Evolutionary conservation across 768 basidiomycete species (phyloP).

Genomic region (Phanerodontia chrysosporium): DNA sequence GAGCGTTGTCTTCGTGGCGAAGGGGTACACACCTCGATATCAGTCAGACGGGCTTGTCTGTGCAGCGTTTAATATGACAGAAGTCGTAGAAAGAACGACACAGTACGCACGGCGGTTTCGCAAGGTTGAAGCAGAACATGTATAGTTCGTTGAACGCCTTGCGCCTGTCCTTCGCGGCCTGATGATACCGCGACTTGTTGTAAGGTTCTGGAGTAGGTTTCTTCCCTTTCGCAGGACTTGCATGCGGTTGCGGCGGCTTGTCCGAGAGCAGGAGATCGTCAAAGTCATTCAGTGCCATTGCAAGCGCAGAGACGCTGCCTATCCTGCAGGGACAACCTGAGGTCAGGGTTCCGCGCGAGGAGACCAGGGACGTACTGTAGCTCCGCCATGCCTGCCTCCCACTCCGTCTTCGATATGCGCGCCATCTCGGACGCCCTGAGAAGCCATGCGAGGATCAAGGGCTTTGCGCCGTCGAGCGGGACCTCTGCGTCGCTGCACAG

Average conservation of each 20-base stretch:
- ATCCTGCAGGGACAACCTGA: constrained; percentile 31
- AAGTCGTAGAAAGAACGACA: not conserved
- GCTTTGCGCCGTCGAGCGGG: constrained; percentile 66
- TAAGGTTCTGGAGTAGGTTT: constrained; percentile 43
- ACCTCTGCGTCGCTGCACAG: constrained; percentile 70
- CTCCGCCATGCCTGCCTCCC: constrained; percentile 52
- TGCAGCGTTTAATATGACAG: not conserved
- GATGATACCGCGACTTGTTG: constrained; percentile 46
- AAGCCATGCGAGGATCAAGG: constrained; percentile 76
- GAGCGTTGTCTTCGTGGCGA: not conserved
- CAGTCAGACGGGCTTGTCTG: constrained; percentile 71
- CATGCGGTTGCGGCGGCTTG: constrained; percentile 28
- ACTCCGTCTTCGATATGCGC: constrained; percentile 64
- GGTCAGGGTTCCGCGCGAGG: not conserved
- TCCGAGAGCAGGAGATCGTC: constrained; percentile 55
- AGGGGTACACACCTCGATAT: constrained; percentile 63
- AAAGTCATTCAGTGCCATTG: constrained; percentile 53
- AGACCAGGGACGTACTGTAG: constrained; percentile 36
- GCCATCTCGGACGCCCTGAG: constrained; percentile 68
- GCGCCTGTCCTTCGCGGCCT: constrained; percentile 44
- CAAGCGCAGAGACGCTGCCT: constrained; percentile 45
- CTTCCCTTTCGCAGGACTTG: constrained; percentile 31
- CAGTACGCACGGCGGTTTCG: constrained; percentile 65
- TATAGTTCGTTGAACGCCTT: constrained; percentile 64
- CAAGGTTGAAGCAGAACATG: constrained; percentile 62